Evolutionary conservation across 805 yeast genomes (phyloP).

Genomic region (Komagataella kurtzmanii): DNA sequence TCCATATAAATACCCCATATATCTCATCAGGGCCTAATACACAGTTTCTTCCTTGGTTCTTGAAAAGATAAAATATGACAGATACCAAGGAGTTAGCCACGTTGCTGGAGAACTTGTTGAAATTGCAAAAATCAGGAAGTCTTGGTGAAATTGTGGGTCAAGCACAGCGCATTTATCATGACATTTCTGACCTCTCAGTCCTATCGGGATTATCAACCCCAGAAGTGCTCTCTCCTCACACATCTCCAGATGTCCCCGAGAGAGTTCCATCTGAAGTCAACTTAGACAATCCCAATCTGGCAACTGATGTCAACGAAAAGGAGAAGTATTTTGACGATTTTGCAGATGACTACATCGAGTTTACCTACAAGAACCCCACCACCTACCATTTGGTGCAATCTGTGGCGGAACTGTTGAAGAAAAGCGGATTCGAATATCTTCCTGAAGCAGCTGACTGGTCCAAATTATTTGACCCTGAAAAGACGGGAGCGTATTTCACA

Average conservation of each 20-base stretch:
- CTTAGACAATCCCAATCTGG: neutral
- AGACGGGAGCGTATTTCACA: constrained; percentile 50
- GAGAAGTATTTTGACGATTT: neutral
- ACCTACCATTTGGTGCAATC: constrained; percentile 55
- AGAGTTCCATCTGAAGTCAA: neutral
- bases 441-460: constrained; percentile 51
- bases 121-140: neutral
- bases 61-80: neutral
- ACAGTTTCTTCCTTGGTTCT: neutral
- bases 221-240: neutral
- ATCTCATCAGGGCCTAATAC: neutral
- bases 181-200: neutral
- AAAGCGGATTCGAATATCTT: constrained; percentile 50
- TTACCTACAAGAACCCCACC: constrained; percentile 64
- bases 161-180: neutral
- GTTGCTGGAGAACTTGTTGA: neutral
- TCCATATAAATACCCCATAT: neutral
- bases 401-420: constrained; percentile 32
- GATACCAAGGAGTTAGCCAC: neutral
- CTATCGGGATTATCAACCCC: neutral
- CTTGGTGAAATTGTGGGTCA: neutral
- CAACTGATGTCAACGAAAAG: neutral
- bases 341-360: constrained; percentile 42
- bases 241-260: neutral
- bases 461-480: constrained; percentile 12